These are phyloP conservation scores for Ottelia alismoides DNA, from an alignment of 106 monocot species.

Conservation along the genomic window DNA sequence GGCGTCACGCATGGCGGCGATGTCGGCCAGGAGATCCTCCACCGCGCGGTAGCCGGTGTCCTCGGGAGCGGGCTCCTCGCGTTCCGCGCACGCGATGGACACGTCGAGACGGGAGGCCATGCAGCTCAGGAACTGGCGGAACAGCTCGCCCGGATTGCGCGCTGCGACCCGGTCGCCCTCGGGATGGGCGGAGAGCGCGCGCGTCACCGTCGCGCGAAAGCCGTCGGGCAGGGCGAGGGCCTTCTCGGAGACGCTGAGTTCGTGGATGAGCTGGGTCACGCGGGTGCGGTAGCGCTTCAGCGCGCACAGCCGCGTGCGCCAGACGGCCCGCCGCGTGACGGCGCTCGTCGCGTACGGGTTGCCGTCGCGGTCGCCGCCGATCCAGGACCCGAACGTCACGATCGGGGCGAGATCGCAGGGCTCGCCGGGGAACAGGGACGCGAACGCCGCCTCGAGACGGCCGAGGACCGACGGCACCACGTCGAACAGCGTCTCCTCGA, in stretches of 20 bases:
- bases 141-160: not conserved
- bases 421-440: not conserved
- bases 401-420: no score
- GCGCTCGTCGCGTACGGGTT: not conserved
- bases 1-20: not conserved
- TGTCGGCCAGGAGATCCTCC: not conserved
- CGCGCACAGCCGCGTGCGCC: no score
- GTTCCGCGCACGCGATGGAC: no score
- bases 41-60: not conserved
- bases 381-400: no score
- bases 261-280: not conserved
- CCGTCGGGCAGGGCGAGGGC: no score
- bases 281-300: not conserved
- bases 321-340: not conserved
- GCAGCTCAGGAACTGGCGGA: not conserved
- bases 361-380: no score
- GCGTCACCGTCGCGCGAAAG: not conserved
- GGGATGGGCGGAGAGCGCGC: not conserved
- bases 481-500: not conserved
- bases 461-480: not conserved
- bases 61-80: not conserved
- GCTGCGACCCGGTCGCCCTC: not conserved
- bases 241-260: not conserved
- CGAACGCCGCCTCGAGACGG: not conserved
- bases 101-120: no score